Conservation (phyloP, 352 stramenopile genomes). For the Pythium plurisporium region DNA sequence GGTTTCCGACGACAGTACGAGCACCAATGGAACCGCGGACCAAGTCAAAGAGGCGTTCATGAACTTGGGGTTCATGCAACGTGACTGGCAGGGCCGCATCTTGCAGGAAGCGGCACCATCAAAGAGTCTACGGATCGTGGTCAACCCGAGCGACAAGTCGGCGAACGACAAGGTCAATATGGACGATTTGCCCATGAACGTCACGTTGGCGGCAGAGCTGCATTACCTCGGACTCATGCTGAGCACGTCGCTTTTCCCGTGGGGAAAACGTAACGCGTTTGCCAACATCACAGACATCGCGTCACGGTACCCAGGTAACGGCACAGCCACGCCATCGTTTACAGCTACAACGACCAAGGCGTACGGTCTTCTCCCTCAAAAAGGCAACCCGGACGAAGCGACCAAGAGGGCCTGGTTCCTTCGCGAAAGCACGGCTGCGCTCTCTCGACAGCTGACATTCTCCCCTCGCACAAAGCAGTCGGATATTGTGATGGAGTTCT, state of each 20-base stretch:
- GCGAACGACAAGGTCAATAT: neutral
- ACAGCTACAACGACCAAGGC: no score
- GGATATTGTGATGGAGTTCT: conserved; percentile 8
- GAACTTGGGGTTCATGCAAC: conserved; percentile 5
- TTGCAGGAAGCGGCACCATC: neutral
- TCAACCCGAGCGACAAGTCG: conserved; percentile 6
- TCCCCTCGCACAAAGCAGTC: conserved; percentile 1
- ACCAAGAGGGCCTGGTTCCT: conserved; percentile 2
- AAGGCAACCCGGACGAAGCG: neutral
- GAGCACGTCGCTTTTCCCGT: neutral
- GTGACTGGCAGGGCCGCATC: conserved; percentile 10
- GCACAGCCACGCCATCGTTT: neutral
- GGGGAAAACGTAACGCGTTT: neutral
- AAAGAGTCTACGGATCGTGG: neutral
- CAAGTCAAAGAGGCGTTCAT: neutral
- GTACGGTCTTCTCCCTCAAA: neutral
- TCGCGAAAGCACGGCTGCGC: no score
- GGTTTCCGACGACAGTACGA: neutral
- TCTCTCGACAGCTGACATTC: neutral
- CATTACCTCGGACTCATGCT: neutral
- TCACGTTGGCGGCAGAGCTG: conserved; percentile 3
- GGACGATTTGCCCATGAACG: conserved; percentile 15
- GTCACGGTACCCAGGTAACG: neutral
- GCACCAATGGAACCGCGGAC: neutral
- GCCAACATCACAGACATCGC: neutral